phyloP scores from a whole-genome alignment of 169 alveolate species.

The Cryptosporidium sp. region DNA sequence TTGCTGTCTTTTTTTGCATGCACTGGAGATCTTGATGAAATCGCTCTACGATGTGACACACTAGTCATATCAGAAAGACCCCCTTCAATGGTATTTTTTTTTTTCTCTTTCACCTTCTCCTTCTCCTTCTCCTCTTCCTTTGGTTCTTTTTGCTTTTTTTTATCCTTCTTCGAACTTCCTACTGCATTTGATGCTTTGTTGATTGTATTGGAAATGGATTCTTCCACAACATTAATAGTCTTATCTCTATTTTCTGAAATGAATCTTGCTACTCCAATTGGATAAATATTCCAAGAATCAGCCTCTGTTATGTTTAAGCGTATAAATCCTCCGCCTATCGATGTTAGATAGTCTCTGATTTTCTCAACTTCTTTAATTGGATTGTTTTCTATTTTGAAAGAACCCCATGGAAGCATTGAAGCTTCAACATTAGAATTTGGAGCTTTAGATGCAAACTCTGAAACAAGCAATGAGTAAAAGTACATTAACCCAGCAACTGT shows the following conservation, averaged over 20 bases:
- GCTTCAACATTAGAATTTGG: background rate
- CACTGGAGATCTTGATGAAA: slow-evolving; percentile 54
- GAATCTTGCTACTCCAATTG: slow-evolving; percentile 25
- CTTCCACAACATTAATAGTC: slow-evolving; percentile 41
- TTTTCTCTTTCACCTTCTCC: background rate
- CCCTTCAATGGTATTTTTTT: background rate
- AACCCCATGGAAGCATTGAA: slow-evolving; percentile 30
- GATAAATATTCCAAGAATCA: slow-evolving; percentile 67
- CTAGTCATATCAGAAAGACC: slow-evolving; percentile 29
- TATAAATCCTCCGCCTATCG: slow-evolving; percentile 38
- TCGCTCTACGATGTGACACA: slow-evolving; percentile 60
- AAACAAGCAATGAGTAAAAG: slow-evolving; percentile 25
- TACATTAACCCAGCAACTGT: slow-evolving; percentile 53
- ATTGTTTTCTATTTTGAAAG: slow-evolving; percentile 4
- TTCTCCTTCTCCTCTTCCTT: background rate
- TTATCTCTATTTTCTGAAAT: slow-evolving; percentile 62
- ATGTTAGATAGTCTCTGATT: slow-evolving; percentile 34
- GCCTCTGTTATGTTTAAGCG: slow-evolving; percentile 39
- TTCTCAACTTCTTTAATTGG: slow-evolving; percentile 26
- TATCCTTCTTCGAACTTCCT: slow-evolving; percentile 4
- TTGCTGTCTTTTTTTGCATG: background rate
- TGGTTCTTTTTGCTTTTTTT: background rate
- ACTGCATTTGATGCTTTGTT: slow-evolving; percentile 17
- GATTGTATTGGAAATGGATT: slow-evolving; percentile 20
- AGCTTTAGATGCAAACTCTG: background rate